Evolutionary conservation across 164 flowering plant genomes (phyloP), one percentile per base, ranked within the genome.

Genomic region (Sedum album): DNA sequence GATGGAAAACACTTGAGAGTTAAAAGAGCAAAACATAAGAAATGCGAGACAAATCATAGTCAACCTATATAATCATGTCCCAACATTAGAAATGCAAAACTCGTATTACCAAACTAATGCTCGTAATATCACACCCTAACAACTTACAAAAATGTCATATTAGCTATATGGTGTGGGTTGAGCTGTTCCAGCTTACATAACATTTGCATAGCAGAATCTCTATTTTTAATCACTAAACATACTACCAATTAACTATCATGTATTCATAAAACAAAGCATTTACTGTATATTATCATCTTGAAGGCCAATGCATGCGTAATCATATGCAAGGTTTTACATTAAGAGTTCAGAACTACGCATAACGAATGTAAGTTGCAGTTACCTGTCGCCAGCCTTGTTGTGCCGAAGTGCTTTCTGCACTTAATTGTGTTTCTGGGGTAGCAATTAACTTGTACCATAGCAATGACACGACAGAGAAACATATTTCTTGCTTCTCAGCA

Each of bases 311-410:
- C 42, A 64, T 11, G 17, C 28, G 67, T 23, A 21, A 64, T 35
- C 42, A 64, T 9, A n/a, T 33, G 35, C 1, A 18, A 11, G 9
- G 25, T 4, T 38, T 18, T 3, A 13, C 6, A 64, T 31, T 26
- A 64, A 64, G 26, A 7, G 5, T 63, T 33, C 44, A 33, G 20
- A 9, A 35, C 44, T 33, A 64, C 28, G 23, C 28, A 64, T 21
- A 35, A 35, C n/a, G n/a, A n/a, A n/a, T n/a, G 28, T 8, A 30
- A 36, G 23, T 23, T 21, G 49, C 35, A 66, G 21, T 14, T 87
- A 93, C 98, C 96, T 93, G 98, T 66, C 98, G 79, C 98, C 98
- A 93, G 71, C 98, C 98, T 75, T 91, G 98, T 69, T 91, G 98
- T 20, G 98, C 97, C 71, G 98, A 93, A 65, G 98, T 93, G 78